A percentile compares a stretch with the other conserved stretches of the same genome.
These are phyloP conservation scores for Coniochaeta sp. DNA, from an alignment of 2,329 filamentous ascomycete species.

Conservation along the genomic window DNA sequence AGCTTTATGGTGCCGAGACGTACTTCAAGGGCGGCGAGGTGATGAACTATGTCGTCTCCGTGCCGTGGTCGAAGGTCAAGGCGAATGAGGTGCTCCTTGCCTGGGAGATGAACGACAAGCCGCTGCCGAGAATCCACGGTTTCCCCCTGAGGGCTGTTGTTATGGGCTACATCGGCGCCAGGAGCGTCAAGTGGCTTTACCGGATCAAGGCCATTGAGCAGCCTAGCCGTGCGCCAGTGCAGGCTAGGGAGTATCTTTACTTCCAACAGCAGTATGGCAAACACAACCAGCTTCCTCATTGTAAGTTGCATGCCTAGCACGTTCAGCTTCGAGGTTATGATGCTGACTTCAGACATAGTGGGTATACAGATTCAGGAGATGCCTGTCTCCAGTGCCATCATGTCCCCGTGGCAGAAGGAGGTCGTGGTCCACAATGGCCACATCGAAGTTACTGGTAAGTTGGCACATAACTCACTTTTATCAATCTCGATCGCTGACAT, in stretches of 20 bases:
- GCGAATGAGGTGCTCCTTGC: constrained; percentile 58
- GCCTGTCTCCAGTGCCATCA: constrained; percentile 61
- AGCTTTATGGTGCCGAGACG: constrained; percentile 63
- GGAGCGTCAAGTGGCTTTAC: constrained; percentile 58
- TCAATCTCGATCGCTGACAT: neutral
- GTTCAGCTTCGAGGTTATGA: neutral
- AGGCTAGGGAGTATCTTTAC: constrained; percentile 60
- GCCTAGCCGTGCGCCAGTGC: constrained; percentile 52
- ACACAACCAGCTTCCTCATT: constrained; percentile 38
- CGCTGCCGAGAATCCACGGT: constrained; percentile 58
- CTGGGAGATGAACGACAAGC: constrained; percentile 65
- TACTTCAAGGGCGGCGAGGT: constrained; percentile 62
- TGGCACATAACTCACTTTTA: neutral
- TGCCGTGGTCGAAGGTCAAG: constrained; percentile 62
- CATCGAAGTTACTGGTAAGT: constrained; percentile 27
- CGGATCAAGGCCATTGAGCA: constrained; percentile 51
- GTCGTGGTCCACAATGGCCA: constrained; percentile 52
- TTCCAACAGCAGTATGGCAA: constrained; percentile 63
- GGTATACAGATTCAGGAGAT: constrained; percentile 55
- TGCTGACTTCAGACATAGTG: neutral
- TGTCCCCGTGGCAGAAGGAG: constrained; percentile 54
- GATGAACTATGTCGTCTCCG: constrained; percentile 60
- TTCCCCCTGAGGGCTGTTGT: constrained; percentile 56
- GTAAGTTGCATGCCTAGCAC: neutral
- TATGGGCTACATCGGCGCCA: constrained; percentile 59